Conservation (phyloP, 2,329 filamentous ascomycete genomes). For the Claviceps maximensis region DNA sequence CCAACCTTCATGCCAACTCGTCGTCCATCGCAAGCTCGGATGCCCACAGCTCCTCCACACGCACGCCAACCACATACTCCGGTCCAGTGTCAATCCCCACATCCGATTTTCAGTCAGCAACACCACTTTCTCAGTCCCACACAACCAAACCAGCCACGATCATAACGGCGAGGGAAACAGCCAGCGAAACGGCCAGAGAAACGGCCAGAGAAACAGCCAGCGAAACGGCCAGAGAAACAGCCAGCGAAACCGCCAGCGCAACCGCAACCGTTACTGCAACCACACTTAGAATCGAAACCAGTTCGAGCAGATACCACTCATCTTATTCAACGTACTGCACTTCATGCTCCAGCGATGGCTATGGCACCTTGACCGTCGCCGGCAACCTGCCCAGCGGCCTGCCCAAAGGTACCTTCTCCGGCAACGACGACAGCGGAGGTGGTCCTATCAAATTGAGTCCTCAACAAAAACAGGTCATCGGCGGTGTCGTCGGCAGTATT, state of each 20-base stretch:
- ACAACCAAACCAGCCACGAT: neutral
- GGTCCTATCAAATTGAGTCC: constrained; percentile 15
- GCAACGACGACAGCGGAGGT: neutral
- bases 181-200: no score
- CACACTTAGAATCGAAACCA: neutral
- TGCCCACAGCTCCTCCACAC: constrained; percentile 1
- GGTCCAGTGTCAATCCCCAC: neutral
- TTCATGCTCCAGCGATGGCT: neutral
- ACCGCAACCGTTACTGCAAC: neutral
- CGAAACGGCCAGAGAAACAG: no score
- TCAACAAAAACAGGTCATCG: constrained; percentile 32
- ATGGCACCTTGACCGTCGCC: neutral
- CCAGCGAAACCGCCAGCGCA: neutral
- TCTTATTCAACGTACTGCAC: constrained; percentile 1
- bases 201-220: neutral
- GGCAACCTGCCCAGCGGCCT: neutral
- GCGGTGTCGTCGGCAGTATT: constrained; percentile 43
- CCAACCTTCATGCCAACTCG: constrained; percentile 4
- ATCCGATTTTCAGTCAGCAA: neutral
- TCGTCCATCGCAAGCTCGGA: constrained; percentile 1
- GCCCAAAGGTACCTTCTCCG: neutral
- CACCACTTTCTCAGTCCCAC: neutral
- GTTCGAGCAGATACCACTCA: neutral
- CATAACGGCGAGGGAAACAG: neutral
- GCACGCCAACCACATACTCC: neutral